Evolutionary conservation across 192 early-diverging fungal genomes (phyloP).

Genomic region (Cetraspora pellucida): DNA sequence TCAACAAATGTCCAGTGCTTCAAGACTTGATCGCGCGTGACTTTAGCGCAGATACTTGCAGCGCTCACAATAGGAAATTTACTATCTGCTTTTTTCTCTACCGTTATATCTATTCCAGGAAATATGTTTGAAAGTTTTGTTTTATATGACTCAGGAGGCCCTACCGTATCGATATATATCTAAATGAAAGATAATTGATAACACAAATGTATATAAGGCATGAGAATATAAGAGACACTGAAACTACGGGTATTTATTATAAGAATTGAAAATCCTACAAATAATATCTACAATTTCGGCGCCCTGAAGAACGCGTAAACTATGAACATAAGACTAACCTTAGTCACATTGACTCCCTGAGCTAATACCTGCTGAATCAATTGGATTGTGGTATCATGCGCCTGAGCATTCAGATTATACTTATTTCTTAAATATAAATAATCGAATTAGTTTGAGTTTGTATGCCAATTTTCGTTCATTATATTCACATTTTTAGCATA

Average conservation of each 20-base stretch:
- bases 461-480: not conserved
- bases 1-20: conserved; percentile 72
- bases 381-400: conserved; percentile 91
- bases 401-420: conserved; percentile 90
- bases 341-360: conserved; percentile 66
- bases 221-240: no score
- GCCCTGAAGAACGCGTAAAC: not conserved
- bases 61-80: conserved; percentile 93
- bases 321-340: conserved; percentile 48
- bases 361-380: conserved; percentile 71
- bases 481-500: conserved; percentile 77
- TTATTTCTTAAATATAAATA: conserved; percentile 59
- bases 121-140: conserved; percentile 74
- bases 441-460: not conserved
- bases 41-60: conserved; percentile 96
- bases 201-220: no score
- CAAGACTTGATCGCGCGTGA: conserved; percentile 72
- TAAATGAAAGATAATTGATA: conserved; percentile 30
- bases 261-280: not conserved
- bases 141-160: conserved; percentile 86
- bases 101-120: conserved; percentile 77
- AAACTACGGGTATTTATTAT: not conserved
- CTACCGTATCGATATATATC: conserved; percentile 96
- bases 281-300: not conserved
- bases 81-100: conserved; percentile 93